Base-by-base conservation (phyloP, 345 rosid species). In the Eutrema japonicum region DNA sequence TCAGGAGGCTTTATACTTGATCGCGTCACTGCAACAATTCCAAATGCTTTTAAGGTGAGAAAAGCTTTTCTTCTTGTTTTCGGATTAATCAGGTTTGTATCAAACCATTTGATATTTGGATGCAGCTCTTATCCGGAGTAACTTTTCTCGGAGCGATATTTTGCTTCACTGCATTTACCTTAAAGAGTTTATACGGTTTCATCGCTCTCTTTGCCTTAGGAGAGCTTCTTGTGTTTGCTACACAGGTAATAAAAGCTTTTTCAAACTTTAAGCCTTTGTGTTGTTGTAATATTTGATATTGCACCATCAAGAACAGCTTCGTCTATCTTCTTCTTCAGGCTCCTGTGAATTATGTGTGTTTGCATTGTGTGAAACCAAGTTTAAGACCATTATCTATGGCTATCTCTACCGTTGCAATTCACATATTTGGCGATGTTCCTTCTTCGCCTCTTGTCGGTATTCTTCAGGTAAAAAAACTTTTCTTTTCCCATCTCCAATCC, bases 361-460 rank as follows among this genome's bases (percentile, higher is more conserved):
- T 92, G 37, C 99, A 92, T 66, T 86, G 93, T 76, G 97, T 95
- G 59, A 79, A 79, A 74, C 96, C 96, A 33, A 85, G 93, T 80
- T 41, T 91, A 79, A 85, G 99, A 80, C 96, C 97, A 40, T 48
- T 95, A 74, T 92, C 97, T 53, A 92, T 95, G 96, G 99, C 99
- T 43, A 90, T 92, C 38, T 92, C 99, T 33, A 95, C 97, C 1
- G 93, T 92, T 7, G 76, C 96, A 29, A 92, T 95, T 64, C 99
- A 95, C 77, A 74, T 92, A 68, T 90, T 95, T 70, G 99, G 99
- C 5, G 97, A 95, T 72, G 96, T 95, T 64, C 99, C 99, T 75
- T 92, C 97, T 52, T 89, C 97, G 0, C 99, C 99, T 40, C 92
- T 95, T 76, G 97, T 92, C 56, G 99, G 99, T 49, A 84, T 87